phyloP scores from a whole-genome alignment of 164 flowering plant species.

The Umbilicus rupestris region DNA sequence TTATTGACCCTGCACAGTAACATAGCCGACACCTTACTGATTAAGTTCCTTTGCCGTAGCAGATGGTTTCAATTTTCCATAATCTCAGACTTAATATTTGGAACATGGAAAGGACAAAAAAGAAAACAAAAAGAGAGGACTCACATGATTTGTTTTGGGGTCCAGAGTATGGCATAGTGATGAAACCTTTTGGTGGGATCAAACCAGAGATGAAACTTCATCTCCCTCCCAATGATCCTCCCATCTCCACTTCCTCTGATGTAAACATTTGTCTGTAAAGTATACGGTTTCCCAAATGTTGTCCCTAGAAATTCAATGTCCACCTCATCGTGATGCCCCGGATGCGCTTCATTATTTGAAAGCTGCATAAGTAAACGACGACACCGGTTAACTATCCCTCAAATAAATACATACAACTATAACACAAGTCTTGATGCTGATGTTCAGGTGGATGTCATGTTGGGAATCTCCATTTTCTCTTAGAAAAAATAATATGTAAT shows the following conservation, averaged over 20 bases:
- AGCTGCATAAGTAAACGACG: constrained; percentile 29
- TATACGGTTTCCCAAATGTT: constrained; percentile 61
- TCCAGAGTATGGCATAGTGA: constrained; percentile 62
- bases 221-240: constrained; percentile 52
- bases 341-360: constrained; percentile 57
- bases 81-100: not conserved
- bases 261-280: constrained; percentile 61
- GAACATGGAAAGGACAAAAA: not conserved
- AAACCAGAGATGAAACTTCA: constrained; percentile 69
- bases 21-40: too few species aligned
- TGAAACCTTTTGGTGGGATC: constrained; percentile 52
- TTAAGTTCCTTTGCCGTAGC: too few species aligned
- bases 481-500: too few species aligned
- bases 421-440: not conserved
- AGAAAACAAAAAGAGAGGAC: constrained; percentile 11
- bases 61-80: too few species aligned
- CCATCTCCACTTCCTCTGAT: constrained; percentile 68
- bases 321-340: constrained; percentile 59
- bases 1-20: too few species aligned
- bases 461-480: not conserved
- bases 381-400: too few species aligned
- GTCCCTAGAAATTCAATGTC: constrained; percentile 60
- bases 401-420: not conserved
- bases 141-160: constrained; percentile 52
- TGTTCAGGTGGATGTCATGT: not conserved